phyloP scores from a whole-genome alignment of 2,329 filamentous ascomycete species.

The Nannizzia gypsea region DNA sequence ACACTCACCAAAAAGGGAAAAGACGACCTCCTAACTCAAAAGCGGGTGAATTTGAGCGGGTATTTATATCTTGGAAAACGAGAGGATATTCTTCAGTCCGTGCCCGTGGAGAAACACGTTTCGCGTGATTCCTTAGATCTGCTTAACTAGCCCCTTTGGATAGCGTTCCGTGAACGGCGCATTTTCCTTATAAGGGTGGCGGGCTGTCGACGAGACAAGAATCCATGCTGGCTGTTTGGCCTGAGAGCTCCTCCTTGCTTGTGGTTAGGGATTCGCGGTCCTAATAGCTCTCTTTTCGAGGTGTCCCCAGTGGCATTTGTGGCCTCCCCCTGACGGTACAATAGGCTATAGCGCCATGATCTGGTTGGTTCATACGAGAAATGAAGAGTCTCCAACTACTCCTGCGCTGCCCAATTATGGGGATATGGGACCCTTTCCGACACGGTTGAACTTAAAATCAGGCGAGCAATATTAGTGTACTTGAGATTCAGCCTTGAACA shows the following conservation, averaged over 20 bases:
- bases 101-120: background rate
- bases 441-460: background rate
- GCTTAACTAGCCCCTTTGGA: background rate
- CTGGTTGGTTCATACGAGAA: background rate
- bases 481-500: background rate
- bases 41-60: slow-evolving; percentile 2
- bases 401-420: slow-evolving; percentile 2
- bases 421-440: background rate
- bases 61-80: background rate
- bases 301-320: background rate
- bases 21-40: background rate
- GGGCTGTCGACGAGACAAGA: background rate
- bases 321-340: background rate
- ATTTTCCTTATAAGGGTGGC: background rate
- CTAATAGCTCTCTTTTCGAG: too few species aligned
- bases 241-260: too few species aligned
- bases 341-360: background rate
- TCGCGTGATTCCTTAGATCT: background rate
- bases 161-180: background rate
- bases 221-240: background rate
- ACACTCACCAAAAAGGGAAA: background rate
- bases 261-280: too few species aligned
- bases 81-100: background rate
- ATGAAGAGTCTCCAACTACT: background rate
- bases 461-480: background rate